Evolutionary conservation across 768 basidiomycete genomes (phyloP).

Genomic region (Dioszegia crocea): DNA sequence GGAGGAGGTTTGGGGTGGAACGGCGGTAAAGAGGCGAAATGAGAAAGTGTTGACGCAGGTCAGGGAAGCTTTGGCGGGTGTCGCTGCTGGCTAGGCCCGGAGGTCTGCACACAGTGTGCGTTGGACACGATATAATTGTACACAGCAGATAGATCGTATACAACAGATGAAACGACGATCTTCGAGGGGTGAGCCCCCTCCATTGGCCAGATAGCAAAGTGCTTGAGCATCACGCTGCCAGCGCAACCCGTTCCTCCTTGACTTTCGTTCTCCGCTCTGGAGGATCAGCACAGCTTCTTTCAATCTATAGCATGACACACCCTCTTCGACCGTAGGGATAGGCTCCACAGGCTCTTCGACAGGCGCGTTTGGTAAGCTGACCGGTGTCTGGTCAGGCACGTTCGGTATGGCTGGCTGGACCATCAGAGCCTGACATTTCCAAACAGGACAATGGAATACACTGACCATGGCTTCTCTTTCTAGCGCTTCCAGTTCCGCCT

Average conservation of each 20-base stretch:
- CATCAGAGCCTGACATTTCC: neutral
- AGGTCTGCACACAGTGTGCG: no score
- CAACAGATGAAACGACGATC: no score
- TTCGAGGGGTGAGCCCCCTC: no score
- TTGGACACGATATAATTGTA: no score
- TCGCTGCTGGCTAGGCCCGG: neutral
- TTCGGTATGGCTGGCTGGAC: conserved; percentile 34
- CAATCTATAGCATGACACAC: no score
- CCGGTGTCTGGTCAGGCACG: conserved; percentile 25
- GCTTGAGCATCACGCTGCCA: conserved; percentile 12
- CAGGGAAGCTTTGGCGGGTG: neutral
- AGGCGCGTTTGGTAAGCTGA: conserved; percentile 32
- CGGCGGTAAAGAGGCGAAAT: conserved; percentile 1
- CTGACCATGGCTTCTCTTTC: conserved; percentile 53
- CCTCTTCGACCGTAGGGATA: neutral
- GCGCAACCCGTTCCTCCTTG: conserved; percentile 19
- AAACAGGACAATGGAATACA: neutral
- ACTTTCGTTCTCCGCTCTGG: neutral
- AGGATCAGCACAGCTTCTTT: neutral
- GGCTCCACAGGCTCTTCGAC: conserved; percentile 29
- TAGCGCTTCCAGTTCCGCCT: conserved; percentile 69
- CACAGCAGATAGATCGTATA: no score
- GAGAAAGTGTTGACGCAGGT: conserved; percentile 12
- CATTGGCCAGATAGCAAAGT: no score
- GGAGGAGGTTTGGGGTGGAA: conserved; percentile 24